These are phyloP conservation scores for Cucumis hystrix DNA, from an alignment of 306 rosid genomes.

Conservation along the genomic window DNA sequence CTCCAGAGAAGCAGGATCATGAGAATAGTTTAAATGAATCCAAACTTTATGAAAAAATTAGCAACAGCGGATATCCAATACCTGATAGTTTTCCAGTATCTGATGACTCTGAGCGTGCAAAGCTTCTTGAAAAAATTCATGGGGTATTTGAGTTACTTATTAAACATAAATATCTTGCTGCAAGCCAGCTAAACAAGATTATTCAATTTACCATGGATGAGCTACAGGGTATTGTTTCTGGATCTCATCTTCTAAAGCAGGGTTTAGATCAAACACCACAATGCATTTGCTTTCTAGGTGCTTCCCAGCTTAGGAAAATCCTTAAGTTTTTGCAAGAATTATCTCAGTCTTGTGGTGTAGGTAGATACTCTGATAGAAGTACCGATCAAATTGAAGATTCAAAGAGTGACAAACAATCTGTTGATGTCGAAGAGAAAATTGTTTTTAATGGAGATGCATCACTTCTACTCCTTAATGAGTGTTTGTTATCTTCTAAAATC, in stretches of 20 bases:
- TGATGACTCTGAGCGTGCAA: conserved; percentile 65
- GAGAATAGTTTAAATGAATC: conserved; percentile 19
- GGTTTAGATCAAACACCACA: conserved; percentile 67
- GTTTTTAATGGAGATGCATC: conserved; percentile 75
- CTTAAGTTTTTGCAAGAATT: conserved; percentile 84
- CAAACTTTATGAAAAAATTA: conserved; percentile 21
- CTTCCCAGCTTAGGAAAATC: conserved; percentile 62
- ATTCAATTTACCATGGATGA: conserved; percentile 68
- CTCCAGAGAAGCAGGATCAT: conserved; percentile 26
- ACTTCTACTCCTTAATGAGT: conserved; percentile 60
- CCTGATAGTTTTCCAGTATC: conserved; percentile 64
- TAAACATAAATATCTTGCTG: conserved; percentile 64
- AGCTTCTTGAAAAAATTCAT: conserved; percentile 75
- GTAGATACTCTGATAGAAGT: conserved; percentile 52
- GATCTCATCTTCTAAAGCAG: conserved; percentile 62
- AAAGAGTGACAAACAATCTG: conserved; percentile 23
- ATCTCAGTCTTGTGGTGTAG: conserved; percentile 64
- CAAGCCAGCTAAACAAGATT: conserved; percentile 73
- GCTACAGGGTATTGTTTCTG: conserved; percentile 58
- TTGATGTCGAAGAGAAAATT: conserved; percentile 59
- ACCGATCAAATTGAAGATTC: conserved; percentile 34
- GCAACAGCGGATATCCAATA: conserved; percentile 26
- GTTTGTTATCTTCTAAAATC: conserved; percentile 35
- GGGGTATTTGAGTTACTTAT: conserved; percentile 58
- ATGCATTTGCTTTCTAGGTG: conserved; percentile 87